Evolutionary conservation across 768 basidiomycete genomes (phyloP), one percentile per base, ranked within the genome.

Genomic region (Tephrocybe sp.): DNA sequence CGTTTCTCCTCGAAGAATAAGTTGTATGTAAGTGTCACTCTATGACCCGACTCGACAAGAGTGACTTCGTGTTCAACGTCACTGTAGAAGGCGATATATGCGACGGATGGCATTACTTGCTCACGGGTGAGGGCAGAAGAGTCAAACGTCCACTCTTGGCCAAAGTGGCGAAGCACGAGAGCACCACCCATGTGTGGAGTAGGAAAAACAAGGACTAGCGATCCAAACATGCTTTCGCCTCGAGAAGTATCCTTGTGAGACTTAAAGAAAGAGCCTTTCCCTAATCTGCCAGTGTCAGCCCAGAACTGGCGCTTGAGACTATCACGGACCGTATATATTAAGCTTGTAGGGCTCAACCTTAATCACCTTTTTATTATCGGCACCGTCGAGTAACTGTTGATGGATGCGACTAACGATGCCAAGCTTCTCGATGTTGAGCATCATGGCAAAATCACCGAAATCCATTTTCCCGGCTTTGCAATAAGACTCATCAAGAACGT

Each of bases 201-300:
- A 13, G 79, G 79, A 42, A 79, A 69, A n/a, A 76, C 68, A 27
- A 81, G 54, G 1, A 81, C 72, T 8, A 84, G 68, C 1, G 80
- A 80, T 1, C 75, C 79, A 30, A 83, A 74, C 72, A 80, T 79
- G 22, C 57, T 55, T 7, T 66, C 63, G 7, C 63, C 57, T 7
- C 72, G 70, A 5, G 75, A 77, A 0, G 78, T 78, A 49, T 80
- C 80, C 34, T 72, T 66, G 53, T 79, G 79, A 1, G 73, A 32
- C 54, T 77, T 78, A 68, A 80, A 81, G 57, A 77, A 79, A 0
- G 69, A 69, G 9, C 65, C 77, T 38, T 68, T 56, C 1, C 66
- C 75, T 76, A 42, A n/a, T 6, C 13, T 18, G 6, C 7, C 12
- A 30, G 12, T 30, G 6, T 30, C 7, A 7, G 12, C 12, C 12